Evolutionary conservation across 106 monocot species (phyloP).

Genomic region (Chionographis japonica): DNA sequence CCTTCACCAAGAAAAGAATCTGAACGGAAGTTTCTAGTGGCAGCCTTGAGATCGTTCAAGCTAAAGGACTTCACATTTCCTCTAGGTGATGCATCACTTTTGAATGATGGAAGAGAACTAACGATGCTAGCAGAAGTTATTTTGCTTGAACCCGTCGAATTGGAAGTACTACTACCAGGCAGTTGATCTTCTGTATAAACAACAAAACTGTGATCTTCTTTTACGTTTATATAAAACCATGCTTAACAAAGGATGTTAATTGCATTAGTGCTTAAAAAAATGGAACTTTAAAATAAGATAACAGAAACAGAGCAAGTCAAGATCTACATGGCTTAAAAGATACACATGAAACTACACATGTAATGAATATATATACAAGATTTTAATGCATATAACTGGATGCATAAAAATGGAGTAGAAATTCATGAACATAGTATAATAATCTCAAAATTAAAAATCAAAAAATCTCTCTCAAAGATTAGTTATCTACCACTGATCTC

Average conservation of each 20-base stretch:
- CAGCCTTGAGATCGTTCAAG: conserved; percentile 64
- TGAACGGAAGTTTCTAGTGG: conserved; percentile 77
- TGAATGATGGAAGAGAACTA: conserved; percentile 23
- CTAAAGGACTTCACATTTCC: conserved; percentile 49
- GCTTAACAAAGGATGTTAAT: background rate
- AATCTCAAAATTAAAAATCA: no score
- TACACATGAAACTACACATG: no score
- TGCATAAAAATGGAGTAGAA: no score
- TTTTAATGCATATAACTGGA: no score
- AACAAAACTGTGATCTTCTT: background rate
- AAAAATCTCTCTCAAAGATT: no score
- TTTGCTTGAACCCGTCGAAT: conserved; percentile 22
- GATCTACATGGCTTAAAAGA: no score
- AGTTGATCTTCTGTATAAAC: conserved; percentile 15
- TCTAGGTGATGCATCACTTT: conserved; percentile 12
- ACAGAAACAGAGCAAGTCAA: no score
- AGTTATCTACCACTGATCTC: no score
- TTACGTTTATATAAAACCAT: background rate
- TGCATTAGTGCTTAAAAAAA: no score
- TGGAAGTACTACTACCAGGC: conserved; percentile 14
- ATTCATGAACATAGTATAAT: no score
- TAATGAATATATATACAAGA: no score
- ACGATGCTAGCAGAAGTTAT: background rate
- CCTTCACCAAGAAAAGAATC: conserved; percentile 80
- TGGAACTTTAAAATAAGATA: no score